Base-by-base conservation (phyloP, 768 basidiomycete species). In the Naganishia onofrii region DNA sequence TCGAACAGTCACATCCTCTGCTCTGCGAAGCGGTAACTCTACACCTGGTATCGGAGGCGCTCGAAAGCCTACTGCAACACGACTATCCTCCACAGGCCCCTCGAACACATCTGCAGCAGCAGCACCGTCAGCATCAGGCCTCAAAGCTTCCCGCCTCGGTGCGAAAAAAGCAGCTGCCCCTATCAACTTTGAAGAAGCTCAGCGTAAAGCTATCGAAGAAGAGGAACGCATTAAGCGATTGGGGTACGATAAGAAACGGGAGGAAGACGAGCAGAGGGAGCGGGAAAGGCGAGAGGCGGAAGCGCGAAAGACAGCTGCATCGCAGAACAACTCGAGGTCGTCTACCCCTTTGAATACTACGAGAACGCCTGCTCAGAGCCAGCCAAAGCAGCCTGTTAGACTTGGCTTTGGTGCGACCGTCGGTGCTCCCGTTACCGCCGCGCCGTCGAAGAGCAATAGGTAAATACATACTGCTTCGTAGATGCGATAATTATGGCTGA, bases 111-210 rank as follows among this genome's bases (percentile, higher is more conserved):
- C 76, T 8, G 72, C 77, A 4, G 46, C 79, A 21, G 75, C 80
- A 34, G 65, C 81, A 3, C 70, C 74, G 28, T 75, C 75, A 0
- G 90, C 68, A 13, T 66, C 67, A 12, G 82, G 89, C 75, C 85
- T 90, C 17, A 91, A 90, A 31, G 85, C 85, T 12, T 78, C 77
- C 71, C 80, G 80, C 28, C 85, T 93, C 0, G 94, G 95, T 17
- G 96, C 94, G 10, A 89, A 90, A 78, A 94, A 92, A 80, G 86
- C 92, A 0, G 88, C 87, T 8, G 80, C 86, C 2, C 86, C 90
- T 0, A 88, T 97, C 74, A 88, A 97, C 82, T 99, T 99, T 79
- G 96, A 90, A 23, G 92, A 92, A 75, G 96, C 93, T 0, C 94
- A 98, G 80, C 84, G 89, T 32, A 90, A 89, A 74, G 96, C 96